Conservation (phyloP, 371 early-diverging fungal species). For the Mortierella sp. region DNA sequence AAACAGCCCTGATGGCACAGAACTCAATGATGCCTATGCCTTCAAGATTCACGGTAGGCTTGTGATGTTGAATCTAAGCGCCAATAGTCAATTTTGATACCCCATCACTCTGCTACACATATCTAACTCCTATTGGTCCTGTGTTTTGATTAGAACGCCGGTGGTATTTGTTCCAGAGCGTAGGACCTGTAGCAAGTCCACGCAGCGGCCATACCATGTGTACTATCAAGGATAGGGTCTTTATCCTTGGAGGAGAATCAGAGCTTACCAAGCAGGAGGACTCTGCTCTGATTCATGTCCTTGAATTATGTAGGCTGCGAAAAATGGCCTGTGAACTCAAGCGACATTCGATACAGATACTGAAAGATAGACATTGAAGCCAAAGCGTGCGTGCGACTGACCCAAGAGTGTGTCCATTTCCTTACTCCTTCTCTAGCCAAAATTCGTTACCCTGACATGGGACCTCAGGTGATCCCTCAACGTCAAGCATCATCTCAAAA, state of each 20-base stretch:
- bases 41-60: slow-evolving; percentile 75
- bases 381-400: background rate
- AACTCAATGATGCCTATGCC: slow-evolving; percentile 80
- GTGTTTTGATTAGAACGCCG: slow-evolving; percentile 63
- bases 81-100: background rate
- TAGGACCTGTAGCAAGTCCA: slow-evolving; percentile 79
- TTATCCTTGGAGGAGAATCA: slow-evolving; percentile 78
- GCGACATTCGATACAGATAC: background rate
- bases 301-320: slow-evolving; percentile 70
- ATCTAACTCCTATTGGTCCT: background rate
- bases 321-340: background rate
- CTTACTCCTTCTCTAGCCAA: slow-evolving; percentile 22
- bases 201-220: slow-evolving; percentile 76
- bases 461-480: slow-evolving; percentile 27
- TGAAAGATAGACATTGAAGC: background rate
- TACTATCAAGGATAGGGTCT: slow-evolving; percentile 73
- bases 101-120: slow-evolving; percentile 8
- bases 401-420: background rate
- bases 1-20: slow-evolving; percentile 69
- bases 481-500: slow-evolving; percentile 42
- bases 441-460: slow-evolving; percentile 41
- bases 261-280: slow-evolving; percentile 67
- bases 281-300: slow-evolving; percentile 65
- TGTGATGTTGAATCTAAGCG: background rate
- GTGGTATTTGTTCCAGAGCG: slow-evolving; percentile 85